Evolutionary conservation across 257 asterid species (phyloP).

Genomic region (Mentha longifolia): DNA sequence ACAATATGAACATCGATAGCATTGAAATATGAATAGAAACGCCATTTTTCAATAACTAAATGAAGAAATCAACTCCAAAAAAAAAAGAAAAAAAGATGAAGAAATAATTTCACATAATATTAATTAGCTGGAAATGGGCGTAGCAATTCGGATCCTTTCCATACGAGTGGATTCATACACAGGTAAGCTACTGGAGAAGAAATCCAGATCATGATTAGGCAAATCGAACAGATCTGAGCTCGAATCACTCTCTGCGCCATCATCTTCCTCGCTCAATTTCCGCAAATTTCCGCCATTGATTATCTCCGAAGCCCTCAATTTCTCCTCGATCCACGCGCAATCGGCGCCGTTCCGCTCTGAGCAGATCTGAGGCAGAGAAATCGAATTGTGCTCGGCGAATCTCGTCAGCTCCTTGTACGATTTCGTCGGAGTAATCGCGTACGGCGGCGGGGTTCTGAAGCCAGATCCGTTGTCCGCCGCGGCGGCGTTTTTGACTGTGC

Average conservation of each 20-base stretch:
- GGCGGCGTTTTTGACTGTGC: neutral
- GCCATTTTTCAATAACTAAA: neutral
- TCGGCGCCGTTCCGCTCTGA: neutral
- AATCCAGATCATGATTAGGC: conserved; percentile 72
- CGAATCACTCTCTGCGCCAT: conserved; percentile 79
- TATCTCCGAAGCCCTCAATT: conserved; percentile 11
- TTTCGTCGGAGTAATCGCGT: conserved; percentile 54
- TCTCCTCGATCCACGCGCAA: neutral
- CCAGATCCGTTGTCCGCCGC: conserved; percentile 41
- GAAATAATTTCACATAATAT: neutral
- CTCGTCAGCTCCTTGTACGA: conserved; percentile 45
- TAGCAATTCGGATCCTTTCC: conserved; percentile 40
- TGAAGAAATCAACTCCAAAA: too few relatives aligned
- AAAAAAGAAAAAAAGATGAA: too few relatives aligned
- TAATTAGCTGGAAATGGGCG: conserved; percentile 23
- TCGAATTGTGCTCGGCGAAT: conserved; percentile 22
- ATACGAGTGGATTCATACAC: conserved; percentile 53
- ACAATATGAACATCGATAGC: too few relatives aligned
- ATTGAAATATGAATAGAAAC: too few relatives aligned
- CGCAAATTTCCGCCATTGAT: conserved; percentile 18
- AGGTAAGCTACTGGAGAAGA: conserved; percentile 47
- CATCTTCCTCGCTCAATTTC: conserved; percentile 47
- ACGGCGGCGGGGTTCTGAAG: conserved; percentile 57
- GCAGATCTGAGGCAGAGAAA: neutral
- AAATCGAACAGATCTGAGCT: conserved; percentile 91